phyloP scores from a whole-genome alignment of 176 grass and related monocot genomes.

The Bolboschoenus planiculmis region DNA sequence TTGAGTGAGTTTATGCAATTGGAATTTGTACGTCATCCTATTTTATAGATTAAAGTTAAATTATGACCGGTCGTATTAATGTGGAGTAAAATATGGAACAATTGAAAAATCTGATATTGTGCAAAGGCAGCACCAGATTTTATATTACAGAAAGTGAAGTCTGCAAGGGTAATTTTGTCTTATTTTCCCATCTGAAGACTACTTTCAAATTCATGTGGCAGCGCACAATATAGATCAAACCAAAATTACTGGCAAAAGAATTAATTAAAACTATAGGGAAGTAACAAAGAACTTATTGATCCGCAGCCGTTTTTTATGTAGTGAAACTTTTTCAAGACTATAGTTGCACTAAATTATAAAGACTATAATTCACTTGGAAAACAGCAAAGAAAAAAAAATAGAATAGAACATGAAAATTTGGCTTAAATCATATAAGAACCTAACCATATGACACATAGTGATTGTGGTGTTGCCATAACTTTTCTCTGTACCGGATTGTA shows the following conservation, averaged over 20 bases:
- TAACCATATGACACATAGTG: constrained; percentile 61
- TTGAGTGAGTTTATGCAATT: background rate
- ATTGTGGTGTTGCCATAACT: constrained; percentile 39
- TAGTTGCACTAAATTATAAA: background rate
- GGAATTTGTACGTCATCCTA: no score
- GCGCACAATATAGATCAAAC: background rate
- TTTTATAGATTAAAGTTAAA: no score
- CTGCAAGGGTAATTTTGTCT: background rate
- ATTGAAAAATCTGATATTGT: background rate
- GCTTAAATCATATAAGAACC: background rate
- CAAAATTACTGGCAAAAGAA: background rate
- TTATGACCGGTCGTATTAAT: background rate
- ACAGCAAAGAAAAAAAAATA: background rate
- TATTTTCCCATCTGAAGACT: background rate
- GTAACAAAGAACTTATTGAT: background rate
- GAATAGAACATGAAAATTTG: background rate
- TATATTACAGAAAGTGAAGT: background rate
- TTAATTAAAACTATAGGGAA: background rate
- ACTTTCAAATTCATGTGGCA: no score
- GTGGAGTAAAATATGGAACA: background rate
- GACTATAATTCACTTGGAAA: background rate
- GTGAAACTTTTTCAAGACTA: background rate
- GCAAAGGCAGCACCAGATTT: background rate
- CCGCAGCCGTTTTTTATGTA: background rate
- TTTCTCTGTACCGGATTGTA: constrained; percentile 30